Base-by-base conservation (phyloP, 1,284 basidiomycete genomes). In the Sporisorium scitamineum region DNA sequence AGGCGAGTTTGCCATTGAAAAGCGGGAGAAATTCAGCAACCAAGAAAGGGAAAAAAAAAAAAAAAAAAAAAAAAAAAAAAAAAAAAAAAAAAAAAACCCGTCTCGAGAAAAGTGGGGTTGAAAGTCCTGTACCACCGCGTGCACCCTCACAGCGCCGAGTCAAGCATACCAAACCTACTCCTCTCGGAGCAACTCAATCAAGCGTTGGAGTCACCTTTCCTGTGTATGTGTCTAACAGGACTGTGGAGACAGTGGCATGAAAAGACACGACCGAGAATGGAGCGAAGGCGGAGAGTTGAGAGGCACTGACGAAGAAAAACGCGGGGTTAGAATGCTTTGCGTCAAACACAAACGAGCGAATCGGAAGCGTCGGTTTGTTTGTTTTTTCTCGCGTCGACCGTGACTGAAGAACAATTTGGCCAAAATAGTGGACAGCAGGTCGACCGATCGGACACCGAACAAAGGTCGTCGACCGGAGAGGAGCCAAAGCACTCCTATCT, bases 151-250 rank as follows among this genome's bases (percentile, higher is more conserved):
- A n/a, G 39, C 39, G 20, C 11, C 39, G 39, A 41, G 20, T 41
- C n/a, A 5, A 42, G 41, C 41, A 42, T n/a, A 42, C n/a, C 41
- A 42, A 42, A 20, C 41, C n/a, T 3, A 42, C 41, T 42, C n/a
- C 7, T 20, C 41, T 42, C 41, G 41, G 41, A 10, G 22, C n/a
- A 42, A 42, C 16, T 42, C 41, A 8, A 42, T 8, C 41, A 42
- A 42, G 41, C n/a, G 11, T n/a, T 54, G 53, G 29, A 41, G 39
- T 54, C 37, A n/a, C n/a, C n/a, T n/a, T n/a, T n/a, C n/a, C n/a
- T n/a, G n/a, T n/a, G n/a, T n/a, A n/a, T n/a, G n/a, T n/a, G n/a
- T n/a, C n/a, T n/a, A n/a, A n/a, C n/a, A n/a, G n/a, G 37, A 26
- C 39, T 26, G 37, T 54, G 39, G 37, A 39, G 37, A 14, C 37